These are phyloP conservation scores for Capsicum chinense DNA, from an alignment of 257 asterid species.

Conservation along the genomic window DNA sequence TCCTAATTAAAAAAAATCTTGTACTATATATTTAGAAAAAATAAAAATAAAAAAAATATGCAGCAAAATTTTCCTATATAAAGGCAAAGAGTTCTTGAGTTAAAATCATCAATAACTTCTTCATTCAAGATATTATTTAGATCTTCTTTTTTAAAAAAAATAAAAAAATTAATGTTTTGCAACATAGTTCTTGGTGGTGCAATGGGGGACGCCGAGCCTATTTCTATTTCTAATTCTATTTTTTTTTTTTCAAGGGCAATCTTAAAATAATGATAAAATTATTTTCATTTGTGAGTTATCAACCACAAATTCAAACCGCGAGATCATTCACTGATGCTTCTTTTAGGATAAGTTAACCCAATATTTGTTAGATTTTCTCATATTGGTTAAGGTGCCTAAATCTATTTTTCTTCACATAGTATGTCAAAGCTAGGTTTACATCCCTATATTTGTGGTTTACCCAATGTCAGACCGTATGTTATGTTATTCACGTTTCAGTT, in stretches of 20 bases:
- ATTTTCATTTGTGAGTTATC: neutral
- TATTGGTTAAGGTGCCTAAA: neutral
- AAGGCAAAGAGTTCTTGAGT: slow-evolving; percentile 11
- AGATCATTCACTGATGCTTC: neutral
- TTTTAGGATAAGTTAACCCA: no score
- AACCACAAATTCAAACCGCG: no score
- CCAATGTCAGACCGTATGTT: neutral
- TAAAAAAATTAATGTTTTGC: slow-evolving; percentile 23
- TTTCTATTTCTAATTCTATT: no score
- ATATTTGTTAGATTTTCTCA: neutral
- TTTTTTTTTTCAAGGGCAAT: neutral
- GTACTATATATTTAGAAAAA: neutral
- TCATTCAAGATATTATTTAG: neutral
- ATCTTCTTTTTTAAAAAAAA: neutral
- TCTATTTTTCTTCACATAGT: neutral
- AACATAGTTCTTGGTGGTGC: slow-evolving; percentile 50
- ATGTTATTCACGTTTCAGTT: neutral
- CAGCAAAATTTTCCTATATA: slow-evolving; percentile 2
- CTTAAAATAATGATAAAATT: neutral
- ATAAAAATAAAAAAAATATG: neutral
- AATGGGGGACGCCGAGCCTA: slow-evolving; percentile 49
- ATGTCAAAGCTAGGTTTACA: neutral
- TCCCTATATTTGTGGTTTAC: neutral
- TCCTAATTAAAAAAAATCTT: neutral
- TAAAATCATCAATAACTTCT: neutral